Evolutionary conservation across 140 eudicot species (phyloP), one percentile per base, ranked within the genome.

Genomic region (Stevia rebaudiana): DNA sequence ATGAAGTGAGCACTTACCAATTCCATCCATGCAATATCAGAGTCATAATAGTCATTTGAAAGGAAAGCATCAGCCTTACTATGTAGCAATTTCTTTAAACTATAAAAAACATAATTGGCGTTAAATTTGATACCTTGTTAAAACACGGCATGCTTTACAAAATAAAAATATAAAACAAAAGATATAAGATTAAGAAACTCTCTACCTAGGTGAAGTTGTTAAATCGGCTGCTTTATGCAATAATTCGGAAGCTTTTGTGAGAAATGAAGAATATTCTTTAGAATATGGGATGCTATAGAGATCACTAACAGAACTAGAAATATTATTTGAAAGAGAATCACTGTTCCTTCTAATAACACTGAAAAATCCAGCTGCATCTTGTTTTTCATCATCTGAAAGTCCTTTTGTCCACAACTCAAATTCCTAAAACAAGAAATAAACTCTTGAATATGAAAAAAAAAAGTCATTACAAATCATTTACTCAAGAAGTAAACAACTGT

Each of bases 1-100:
- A 28, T 49, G 61, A 52, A 52, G 31, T 28, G 16, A 61, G 44
- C 43, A 80, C 89, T 77, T 62, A 90, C 97, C 94, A 90, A 68
- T 63, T 90, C 94, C 90, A 90, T 84, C 97, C 97, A 90, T 40
- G 95, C 94, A 76, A 90, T 78, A 79, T 90, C 97, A 1, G 97
- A 90, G 67, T 90, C 95, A 79, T 84, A 86, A 53, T 90, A 90
- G 65, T 90, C 97, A 82, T 90, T 90, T 51, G 97, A 86, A 53
- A 78, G 83, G 76, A 90, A 90, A 41, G 97, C 95, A 83, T 84
- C 88, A 70, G 95, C 97, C 86, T 86, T 90, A 69, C 84, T 72
- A 48, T 86, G 86, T 61, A 90, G 77, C 57, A 90, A 63, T 67
- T 73, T 86, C 90, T 86, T 86, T 74, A 90, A 82, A 77, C 97